phyloP scores from a whole-genome alignment of 495 filamentous ascomycete species.

The Glutinoglossum americanum region DNA sequence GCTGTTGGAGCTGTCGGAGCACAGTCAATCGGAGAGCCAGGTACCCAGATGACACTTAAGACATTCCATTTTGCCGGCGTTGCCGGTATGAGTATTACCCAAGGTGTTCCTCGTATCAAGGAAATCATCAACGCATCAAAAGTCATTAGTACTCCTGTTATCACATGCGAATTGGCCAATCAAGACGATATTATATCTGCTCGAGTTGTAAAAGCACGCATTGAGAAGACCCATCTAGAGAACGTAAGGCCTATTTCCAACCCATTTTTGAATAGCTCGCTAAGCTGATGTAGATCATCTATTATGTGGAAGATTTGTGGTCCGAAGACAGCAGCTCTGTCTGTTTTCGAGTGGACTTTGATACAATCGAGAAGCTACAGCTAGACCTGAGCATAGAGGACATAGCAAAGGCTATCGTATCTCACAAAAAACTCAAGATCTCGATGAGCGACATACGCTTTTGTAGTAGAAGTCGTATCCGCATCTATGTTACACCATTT shows the following conservation, averaged over 20 bases:
- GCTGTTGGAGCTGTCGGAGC: slow-evolving; percentile 95
- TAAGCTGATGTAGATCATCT: slow-evolving; percentile 33
- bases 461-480: slow-evolving; percentile 22
- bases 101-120: slow-evolving; percentile 97
- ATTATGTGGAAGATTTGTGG: slow-evolving; percentile 66
- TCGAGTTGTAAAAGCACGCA: slow-evolving; percentile 68
- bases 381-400: slow-evolving; percentile 49
- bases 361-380: slow-evolving; percentile 54
- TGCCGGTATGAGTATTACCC: slow-evolving; percentile 94
- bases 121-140: slow-evolving; percentile 98
- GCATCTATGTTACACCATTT: slow-evolving; percentile 25
- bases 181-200: slow-evolving; percentile 49
- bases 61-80: slow-evolving; percentile 99
- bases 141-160: slow-evolving; percentile 81
- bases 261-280: slow-evolving; percentile 11
- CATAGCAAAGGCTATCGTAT: slow-evolving; percentile 49
- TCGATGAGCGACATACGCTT: slow-evolving; percentile 26
- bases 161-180: slow-evolving; percentile 59
- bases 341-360: slow-evolving; percentile 51
- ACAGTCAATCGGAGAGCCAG: slow-evolving; percentile 93
- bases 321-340: slow-evolving; percentile 49
- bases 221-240: slow-evolving; percentile 67
- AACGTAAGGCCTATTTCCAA: slow-evolving; percentile 24
- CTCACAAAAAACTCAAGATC: slow-evolving; percentile 59
- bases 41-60: slow-evolving; percentile 98